Evolutionary conservation across 2,329 filamentous ascomycete genomes (phyloP), one percentile per base, ranked within the genome.

Genomic region (Xylaria sp.): DNA sequence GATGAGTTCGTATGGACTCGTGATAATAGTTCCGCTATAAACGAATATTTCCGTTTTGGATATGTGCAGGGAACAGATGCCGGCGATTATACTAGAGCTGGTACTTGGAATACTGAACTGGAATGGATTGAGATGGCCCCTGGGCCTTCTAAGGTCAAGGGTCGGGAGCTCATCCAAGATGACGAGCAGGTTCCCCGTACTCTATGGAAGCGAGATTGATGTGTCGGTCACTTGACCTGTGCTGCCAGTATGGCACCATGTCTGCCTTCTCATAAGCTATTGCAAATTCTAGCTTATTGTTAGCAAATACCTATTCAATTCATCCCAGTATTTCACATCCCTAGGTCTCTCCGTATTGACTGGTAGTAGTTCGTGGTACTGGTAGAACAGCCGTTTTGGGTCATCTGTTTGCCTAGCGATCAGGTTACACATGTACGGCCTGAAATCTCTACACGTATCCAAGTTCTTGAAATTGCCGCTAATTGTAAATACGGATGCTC

Each of bases 1-100:
- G 74, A 81, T 22, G 75, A 78, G 15, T 91, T 91, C 70, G 84
- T 85, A 0, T 93, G 90, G 89, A 80, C 79, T 0, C 82, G 88
- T 66, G 82, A 85, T 39, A 77, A 74, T 25, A 79, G 71, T 6
- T 66, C 82, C 5, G 49, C 51, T 10, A 45, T 65, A 58, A 87
- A 89, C 44, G 90, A 94, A 77, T 95, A 93, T 74, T 94, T 95
- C 74, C 82, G 92, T 6, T 95, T 95, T 78, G 91, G 84, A 1
- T 94, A 88, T 74, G 86, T 94, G 84, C 83, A 86, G 57, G 92
- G 91, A 1, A 88, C 86, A 64, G 77, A 77, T 4, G 84, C 84
- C 44, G 89, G 84, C 27, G 92, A 95, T 76, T 95, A 92, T 74
- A 93, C 90, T 15, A 91, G 89, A 78, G 92, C 92, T 0, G 92